Evolutionary conservation across 495 filamentous ascomycete species (phyloP).

Genomic region (Aspergillus sclerotioniger): DNA sequence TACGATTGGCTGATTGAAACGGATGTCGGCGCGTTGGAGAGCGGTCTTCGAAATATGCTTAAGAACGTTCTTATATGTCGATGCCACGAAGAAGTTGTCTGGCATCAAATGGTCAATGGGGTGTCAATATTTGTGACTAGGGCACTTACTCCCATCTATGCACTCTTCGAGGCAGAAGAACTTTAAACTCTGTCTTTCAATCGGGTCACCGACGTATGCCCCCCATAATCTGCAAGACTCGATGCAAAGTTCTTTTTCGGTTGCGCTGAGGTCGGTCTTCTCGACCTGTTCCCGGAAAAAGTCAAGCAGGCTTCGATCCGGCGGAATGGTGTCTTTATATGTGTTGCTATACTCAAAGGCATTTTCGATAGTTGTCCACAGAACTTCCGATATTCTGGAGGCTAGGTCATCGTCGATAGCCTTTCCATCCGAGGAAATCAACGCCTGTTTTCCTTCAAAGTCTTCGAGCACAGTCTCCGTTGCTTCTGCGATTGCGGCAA

Average conservation of each 20-base stretch:
- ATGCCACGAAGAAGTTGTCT: constrained; percentile 89
- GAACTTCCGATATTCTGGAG: constrained; percentile 52
- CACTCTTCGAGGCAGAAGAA: constrained; percentile 96
- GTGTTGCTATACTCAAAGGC: constrained; percentile 79
- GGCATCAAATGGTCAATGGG: constrained; percentile 2
- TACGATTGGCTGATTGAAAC: constrained; percentile 53
- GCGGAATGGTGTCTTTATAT: constrained; percentile 60
- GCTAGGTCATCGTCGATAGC: constrained; percentile 52
- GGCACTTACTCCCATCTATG: constrained; percentile 74
- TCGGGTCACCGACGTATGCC: constrained; percentile 76
- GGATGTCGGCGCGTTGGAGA: constrained; percentile 60
- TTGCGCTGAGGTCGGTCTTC: constrained; percentile 49
- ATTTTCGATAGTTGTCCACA: constrained; percentile 78
- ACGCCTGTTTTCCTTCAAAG: constrained; percentile 50
- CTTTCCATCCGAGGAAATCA: constrained; percentile 65
- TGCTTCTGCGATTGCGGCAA: constrained; percentile 69
- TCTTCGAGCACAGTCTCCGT: constrained; percentile 60
- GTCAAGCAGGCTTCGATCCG: constrained; percentile 68
- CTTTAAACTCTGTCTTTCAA: constrained; percentile 78
- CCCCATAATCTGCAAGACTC: constrained; percentile 80
- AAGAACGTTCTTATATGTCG: constrained; percentile 79
- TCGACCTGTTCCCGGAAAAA: constrained; percentile 68
- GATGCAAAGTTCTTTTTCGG: constrained; percentile 53
- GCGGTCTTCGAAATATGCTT: constrained; percentile 63
- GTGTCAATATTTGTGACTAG: neutral